Evolutionary conservation across 1,284 basidiomycete species (phyloP).

Genomic region (Boletus semigastroideus): DNA sequence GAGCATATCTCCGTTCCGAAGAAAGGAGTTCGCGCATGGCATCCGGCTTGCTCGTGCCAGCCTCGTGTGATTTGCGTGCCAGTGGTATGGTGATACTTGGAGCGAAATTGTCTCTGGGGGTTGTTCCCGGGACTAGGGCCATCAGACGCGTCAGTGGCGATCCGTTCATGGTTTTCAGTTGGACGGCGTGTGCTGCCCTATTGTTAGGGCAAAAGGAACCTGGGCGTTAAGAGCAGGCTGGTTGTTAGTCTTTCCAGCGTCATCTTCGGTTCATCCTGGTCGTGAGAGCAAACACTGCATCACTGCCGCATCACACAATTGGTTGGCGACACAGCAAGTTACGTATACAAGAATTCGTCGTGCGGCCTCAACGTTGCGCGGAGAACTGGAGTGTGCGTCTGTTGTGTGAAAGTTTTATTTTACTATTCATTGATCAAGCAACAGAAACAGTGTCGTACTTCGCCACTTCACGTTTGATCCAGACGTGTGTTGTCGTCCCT

Average conservation of each 20-base stretch:
- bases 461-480: too few relatives aligned
- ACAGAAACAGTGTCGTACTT: too few relatives aligned
- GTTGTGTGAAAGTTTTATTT: too few relatives aligned
- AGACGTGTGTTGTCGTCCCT: too few relatives aligned
- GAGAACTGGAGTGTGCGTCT: too few relatives aligned
- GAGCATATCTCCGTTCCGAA: constrained; percentile 83
- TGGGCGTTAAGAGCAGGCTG: not conserved
- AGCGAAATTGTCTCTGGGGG: not conserved
- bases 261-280: too few relatives aligned
- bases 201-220: not conserved
- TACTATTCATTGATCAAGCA: too few relatives aligned
- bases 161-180: not conserved
- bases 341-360: too few relatives aligned
- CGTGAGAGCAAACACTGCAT: too few relatives aligned
- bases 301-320: too few relatives aligned
- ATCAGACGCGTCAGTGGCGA: not conserved
- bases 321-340: too few relatives aligned
- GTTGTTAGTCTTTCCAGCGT: not conserved
- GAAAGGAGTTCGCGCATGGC: constrained; percentile 78
- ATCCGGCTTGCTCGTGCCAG: constrained; percentile 71
- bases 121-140: not conserved
- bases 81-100: not conserved
- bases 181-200: not conserved
- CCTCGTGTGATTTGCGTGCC: constrained; percentile 9
- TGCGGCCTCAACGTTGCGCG: too few relatives aligned